These are phyloP conservation scores for Stygiomarasmius scandens DNA, from an alignment of 1,284 basidiomycete species.

Conservation along the genomic window DNA sequence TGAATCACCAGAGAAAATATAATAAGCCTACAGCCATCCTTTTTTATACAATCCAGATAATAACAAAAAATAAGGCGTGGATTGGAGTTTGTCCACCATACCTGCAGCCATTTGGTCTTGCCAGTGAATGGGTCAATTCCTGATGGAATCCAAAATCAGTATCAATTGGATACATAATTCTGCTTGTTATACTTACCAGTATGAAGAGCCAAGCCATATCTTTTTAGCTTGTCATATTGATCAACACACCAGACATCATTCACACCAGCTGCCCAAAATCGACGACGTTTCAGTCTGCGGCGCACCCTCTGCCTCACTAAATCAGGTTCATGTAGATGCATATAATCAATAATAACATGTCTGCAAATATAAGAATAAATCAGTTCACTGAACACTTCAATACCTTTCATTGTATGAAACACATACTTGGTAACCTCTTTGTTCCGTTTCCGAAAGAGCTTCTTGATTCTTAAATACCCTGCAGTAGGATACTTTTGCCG, in stretches of 20 bases:
- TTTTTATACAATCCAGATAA: slow-evolving; percentile 1
- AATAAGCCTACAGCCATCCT: neutral
- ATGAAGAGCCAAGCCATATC: neutral
- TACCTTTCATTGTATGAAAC: no score
- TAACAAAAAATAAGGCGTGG: neutral
- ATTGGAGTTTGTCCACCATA: slow-evolving; percentile 1
- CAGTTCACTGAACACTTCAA: neutral
- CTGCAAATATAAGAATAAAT: neutral
- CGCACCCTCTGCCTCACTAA: neutral
- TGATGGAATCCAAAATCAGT: neutral
- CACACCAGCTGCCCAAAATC: neutral
- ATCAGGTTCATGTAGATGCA: slow-evolving; percentile 2
- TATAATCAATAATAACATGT: neutral
- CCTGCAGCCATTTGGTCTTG: neutral
- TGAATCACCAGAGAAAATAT: neutral
- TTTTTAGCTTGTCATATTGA: slow-evolving; percentile 1
- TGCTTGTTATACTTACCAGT: neutral
- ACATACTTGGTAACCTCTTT: slow-evolving; percentile 1
- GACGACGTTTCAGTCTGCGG: neutral
- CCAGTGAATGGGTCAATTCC: slow-evolving; percentile 2
- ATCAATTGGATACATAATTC: neutral
- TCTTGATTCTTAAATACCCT: neutral
- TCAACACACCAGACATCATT: slow-evolving; percentile 1
- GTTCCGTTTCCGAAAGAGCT: neutral
- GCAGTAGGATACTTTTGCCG: neutral